Evolutionary conservation across 805 yeast genomes (phyloP).

Genomic region (Yamadazyma phyllophila): DNA sequence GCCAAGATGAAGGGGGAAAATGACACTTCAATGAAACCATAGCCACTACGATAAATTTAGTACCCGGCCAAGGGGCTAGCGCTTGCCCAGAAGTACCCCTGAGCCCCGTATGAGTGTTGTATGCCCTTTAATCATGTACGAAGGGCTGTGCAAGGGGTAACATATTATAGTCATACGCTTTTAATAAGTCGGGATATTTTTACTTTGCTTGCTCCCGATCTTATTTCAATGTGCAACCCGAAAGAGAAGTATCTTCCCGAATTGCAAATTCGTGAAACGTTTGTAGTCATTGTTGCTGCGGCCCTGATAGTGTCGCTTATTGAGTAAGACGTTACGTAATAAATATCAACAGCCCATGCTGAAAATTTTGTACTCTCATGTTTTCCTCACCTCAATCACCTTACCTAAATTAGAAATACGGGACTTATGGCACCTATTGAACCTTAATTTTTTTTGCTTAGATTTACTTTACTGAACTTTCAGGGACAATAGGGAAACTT

Average conservation of each 20-base stretch:
- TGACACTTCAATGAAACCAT: too few species aligned
- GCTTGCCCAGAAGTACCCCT: too few species aligned
- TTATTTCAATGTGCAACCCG: too few species aligned
- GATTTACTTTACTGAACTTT: background rate
- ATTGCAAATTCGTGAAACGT: too few species aligned
- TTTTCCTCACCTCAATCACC: constrained; percentile 1
- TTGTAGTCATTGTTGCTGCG: background rate
- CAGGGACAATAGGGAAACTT: background rate
- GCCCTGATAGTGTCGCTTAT: background rate
- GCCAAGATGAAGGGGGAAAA: too few species aligned
- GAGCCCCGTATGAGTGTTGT: too few species aligned
- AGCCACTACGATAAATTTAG: too few species aligned
- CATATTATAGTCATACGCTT: background rate
- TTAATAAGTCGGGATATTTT: too few species aligned
- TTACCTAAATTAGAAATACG: constrained; percentile 2
- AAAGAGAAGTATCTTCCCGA: too few species aligned
- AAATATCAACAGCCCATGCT: background rate
- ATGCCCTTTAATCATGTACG: background rate
- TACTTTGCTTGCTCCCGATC: too few species aligned
- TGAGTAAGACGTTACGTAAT: constrained; percentile 1
- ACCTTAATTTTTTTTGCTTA: background rate
- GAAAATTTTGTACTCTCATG: constrained; percentile 2
- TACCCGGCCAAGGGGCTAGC: too few species aligned
- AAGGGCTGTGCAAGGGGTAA: background rate
- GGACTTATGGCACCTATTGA: background rate